phyloP scores from a whole-genome alignment of 2,329 filamentous ascomycete genomes.

The Fusarium foetens region DNA sequence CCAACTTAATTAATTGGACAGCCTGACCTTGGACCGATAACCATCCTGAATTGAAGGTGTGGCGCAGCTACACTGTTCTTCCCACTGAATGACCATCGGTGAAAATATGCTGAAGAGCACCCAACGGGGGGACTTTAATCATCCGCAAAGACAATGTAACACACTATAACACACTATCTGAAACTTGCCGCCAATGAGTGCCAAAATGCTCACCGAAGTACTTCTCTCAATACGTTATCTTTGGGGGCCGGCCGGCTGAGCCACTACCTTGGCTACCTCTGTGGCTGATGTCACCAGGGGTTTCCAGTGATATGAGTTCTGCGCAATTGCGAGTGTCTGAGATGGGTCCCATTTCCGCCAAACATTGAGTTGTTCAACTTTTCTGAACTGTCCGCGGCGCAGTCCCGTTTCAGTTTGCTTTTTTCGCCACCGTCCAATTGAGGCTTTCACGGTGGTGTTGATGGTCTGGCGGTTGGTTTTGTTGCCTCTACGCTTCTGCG shows the following conservation, averaged over 20 bases:
- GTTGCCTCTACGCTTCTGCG: conserved; percentile 5
- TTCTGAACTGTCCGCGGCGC: background rate
- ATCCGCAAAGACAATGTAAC: no score
- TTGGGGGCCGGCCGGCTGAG: conserved; percentile 16
- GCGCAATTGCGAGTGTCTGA: conserved; percentile 12
- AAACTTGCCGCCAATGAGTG: background rate
- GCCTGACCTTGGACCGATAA: background rate
- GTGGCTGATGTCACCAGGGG: conserved; percentile 3
- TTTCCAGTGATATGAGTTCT: background rate
- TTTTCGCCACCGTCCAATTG: conserved; percentile 25
- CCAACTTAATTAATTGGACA: background rate
- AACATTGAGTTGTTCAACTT: conserved; percentile 11
- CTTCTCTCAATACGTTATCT: background rate
- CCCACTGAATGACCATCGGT: background rate
- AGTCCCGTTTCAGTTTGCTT: conserved; percentile 9
- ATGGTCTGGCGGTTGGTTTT: conserved; percentile 7
- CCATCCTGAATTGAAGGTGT: background rate
- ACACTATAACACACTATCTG: background rate
- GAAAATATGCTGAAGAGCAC: background rate
- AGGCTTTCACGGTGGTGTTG: conserved; percentile 12
- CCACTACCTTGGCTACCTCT: conserved; percentile 8
- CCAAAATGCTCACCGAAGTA: background rate
- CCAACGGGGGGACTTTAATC: background rate
- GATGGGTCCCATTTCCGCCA: background rate
- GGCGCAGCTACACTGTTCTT: background rate